Percentiles rank a stretch among this genome's conserved stretches.
Conservation (phyloP, 805 yeast genomes). For the Saturnispora bothae region DNA sequence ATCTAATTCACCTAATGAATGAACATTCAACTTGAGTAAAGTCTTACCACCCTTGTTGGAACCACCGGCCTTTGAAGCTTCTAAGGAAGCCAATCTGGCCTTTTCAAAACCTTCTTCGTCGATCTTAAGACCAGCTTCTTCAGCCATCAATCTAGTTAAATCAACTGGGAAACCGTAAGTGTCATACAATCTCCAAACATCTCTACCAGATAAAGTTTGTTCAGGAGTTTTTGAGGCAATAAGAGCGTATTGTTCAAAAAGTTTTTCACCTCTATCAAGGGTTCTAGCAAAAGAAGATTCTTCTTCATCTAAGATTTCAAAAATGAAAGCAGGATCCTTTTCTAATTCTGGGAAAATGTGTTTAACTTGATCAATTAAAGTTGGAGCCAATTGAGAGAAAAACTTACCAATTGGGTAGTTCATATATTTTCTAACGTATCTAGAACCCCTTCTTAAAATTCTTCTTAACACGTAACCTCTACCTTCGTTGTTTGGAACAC, state of each 20-base stretch:
- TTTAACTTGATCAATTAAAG: slow-evolving; percentile 77
- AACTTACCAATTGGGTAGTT: slow-evolving; percentile 91
- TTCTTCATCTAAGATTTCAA: slow-evolving; percentile 91
- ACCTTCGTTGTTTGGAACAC: slow-evolving; percentile 98
- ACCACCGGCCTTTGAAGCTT: slow-evolving; percentile 89
- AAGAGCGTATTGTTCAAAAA: slow-evolving; percentile 87
- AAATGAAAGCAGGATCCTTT: slow-evolving; percentile 59
- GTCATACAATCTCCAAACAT: slow-evolving; percentile 97
- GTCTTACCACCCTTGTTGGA: slow-evolving; percentile 37
- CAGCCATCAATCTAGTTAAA: slow-evolving; percentile 96
- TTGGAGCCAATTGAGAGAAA: slow-evolving; percentile 86
- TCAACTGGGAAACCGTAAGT: slow-evolving; percentile 99
- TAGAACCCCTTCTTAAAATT: slow-evolving; percentile 94
- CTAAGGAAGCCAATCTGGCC: slow-evolving; percentile 81
- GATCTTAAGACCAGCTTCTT: slow-evolving; percentile 86
- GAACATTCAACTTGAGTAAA: slow-evolving; percentile 80
- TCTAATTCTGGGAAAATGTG: slow-evolving; percentile 88
- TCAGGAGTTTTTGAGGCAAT: slow-evolving; percentile 66
- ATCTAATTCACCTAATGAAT: slow-evolving; percentile 67
- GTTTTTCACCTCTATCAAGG: slow-evolving; percentile 93
- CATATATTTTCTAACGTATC: slow-evolving; percentile 94
- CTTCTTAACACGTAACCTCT: slow-evolving; percentile 97
- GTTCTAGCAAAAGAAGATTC: slow-evolving; percentile 93
- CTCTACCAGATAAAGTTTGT: slow-evolving; percentile 78
- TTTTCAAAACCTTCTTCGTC: slow-evolving; percentile 88